phyloP scores from a whole-genome alignment of 2,329 filamentous ascomycete species.

The Sphaerulina vaccinii region DNA sequence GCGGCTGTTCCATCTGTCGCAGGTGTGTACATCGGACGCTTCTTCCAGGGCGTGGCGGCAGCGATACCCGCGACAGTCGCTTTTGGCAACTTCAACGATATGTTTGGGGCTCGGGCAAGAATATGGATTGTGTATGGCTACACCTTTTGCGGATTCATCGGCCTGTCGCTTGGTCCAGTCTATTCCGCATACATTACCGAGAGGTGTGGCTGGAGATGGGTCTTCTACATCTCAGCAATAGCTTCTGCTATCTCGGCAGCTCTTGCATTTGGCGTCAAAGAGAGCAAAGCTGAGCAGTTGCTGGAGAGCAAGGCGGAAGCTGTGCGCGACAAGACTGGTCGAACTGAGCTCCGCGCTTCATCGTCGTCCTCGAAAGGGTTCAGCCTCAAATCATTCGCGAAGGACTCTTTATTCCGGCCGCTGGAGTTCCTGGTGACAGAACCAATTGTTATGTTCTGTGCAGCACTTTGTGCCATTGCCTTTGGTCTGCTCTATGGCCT shows the following conservation, averaged over 20 bases:
- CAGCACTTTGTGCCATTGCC: constrained; percentile 27
- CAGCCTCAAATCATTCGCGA: constrained; percentile 36
- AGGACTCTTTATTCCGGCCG: constrained; percentile 44
- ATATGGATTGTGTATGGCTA: constrained; percentile 45
- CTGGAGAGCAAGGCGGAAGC: constrained; percentile 38
- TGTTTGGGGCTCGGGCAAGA: constrained; percentile 44
- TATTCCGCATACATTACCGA: constrained; percentile 44
- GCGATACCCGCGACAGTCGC: constrained; percentile 50
- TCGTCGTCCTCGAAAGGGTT: constrained; percentile 7
- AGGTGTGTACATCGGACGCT: constrained; percentile 43
- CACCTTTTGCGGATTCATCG: constrained; percentile 45
- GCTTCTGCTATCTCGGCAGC: constrained; percentile 39
- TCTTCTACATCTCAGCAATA: constrained; percentile 45
- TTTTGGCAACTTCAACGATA: constrained; percentile 50
- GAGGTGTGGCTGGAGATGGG: constrained; percentile 42
- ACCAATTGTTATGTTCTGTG: constrained; percentile 48
- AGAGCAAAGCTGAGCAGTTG: constrained; percentile 47
- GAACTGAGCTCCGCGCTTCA: constrained; percentile 21
- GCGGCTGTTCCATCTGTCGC: constrained; percentile 35
- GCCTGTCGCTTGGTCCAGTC: constrained; percentile 46
- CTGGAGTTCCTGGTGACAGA: constrained; percentile 46
- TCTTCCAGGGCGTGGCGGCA: constrained; percentile 46
- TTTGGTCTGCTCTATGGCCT: constrained; percentile 26
- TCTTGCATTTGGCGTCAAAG: constrained; percentile 40
- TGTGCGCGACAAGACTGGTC: constrained; percentile 31